Evolutionary conservation across 1,284 basidiomycete species (phyloP), one percentile per base, ranked within the genome.

Genomic region (Schizophyllum commune): DNA sequence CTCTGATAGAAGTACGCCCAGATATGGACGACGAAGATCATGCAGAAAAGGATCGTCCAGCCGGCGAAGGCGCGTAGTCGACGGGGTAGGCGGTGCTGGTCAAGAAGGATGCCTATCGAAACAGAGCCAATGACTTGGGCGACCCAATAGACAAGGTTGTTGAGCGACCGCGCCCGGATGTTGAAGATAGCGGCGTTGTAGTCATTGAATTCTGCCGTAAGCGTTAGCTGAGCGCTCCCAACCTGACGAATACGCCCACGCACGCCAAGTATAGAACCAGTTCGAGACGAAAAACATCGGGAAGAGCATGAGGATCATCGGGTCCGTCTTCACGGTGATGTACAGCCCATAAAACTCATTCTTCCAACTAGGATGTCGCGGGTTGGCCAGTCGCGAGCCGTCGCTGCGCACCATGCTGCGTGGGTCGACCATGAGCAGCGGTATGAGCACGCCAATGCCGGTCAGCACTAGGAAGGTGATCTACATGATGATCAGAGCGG

Each of bases 391-490:
- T 67, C 79, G 85, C 2, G 86, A 85, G 19, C 89, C 89, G 67
- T 91, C 89, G 4, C 82, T 83, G 22, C 89, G 83, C 65, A 88
- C 74, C 78, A 92, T 83, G 63, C 81, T 84, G 54, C 76, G 70
- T 1, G 89, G 89, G 64, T 88, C 78, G 3, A 80, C 85, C 87
- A 91, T 89, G 62, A 84, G 55, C 22, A 87, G 68, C 1, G 89
- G 87, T 61, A 91, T 80, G 3, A 71, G 47, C 19, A 86, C 81
- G 9, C 89, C 89, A 56, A 88, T 81, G 57, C 82, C 70, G 53
- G 87, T 89, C 55, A 91, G 79, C 61, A 88, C 70, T 51, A 91
- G 74, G 72, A 91, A 91, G n/a, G 77, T 85, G 65, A 91, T 88
- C 66, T 88, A 88, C 60, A 85, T 82, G 39, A 47, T 47, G 13